Evolutionary conservation across 2,329 filamentous ascomycete genomes (phyloP).

Genomic region (Talaromyces verruculosus): DNA sequence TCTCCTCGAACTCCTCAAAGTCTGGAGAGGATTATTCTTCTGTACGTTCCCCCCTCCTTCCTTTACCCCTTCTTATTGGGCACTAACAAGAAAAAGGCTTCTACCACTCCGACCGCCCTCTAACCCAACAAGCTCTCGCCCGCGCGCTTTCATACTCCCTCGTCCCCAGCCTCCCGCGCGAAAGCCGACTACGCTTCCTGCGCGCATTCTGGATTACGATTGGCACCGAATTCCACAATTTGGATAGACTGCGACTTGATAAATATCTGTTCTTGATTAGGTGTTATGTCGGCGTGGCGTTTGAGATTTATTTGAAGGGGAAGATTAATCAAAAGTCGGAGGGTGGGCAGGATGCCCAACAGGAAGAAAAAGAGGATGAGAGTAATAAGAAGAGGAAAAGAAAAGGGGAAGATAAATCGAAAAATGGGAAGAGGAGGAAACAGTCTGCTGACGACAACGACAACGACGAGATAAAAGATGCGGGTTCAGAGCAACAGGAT

Average conservation of each 20-base stretch:
- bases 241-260: conserved; percentile 78
- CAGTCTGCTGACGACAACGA: conserved; percentile 20
- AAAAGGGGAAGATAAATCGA: conserved; percentile 26
- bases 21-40: conserved; percentile 95
- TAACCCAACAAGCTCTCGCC: conserved; percentile 82
- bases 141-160: conserved; percentile 70
- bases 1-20: conserved; percentile 73
- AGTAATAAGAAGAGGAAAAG: conserved; percentile 36
- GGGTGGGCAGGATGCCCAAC: background rate
- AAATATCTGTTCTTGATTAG: conserved; percentile 88
- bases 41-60: conserved; percentile 44
- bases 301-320: conserved; percentile 48
- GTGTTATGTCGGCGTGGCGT: conserved; percentile 71
- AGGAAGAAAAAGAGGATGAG: conserved; percentile 23
- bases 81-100: conserved; percentile 53
- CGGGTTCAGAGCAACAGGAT: background rate
- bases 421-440: conserved; percentile 25
- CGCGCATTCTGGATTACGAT: conserved; percentile 71
- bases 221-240: conserved; percentile 65
- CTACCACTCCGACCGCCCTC: conserved; percentile 89
- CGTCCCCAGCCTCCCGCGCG: conserved; percentile 57
- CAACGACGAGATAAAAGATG: conserved; percentile 5
- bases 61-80: background rate
- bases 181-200: conserved; percentile 51
- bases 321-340: conserved; percentile 21